These are phyloP conservation scores for Pythium utonaiense DNA, from an alignment of 352 stramenopile genomes.

Conservation along the genomic window DNA sequence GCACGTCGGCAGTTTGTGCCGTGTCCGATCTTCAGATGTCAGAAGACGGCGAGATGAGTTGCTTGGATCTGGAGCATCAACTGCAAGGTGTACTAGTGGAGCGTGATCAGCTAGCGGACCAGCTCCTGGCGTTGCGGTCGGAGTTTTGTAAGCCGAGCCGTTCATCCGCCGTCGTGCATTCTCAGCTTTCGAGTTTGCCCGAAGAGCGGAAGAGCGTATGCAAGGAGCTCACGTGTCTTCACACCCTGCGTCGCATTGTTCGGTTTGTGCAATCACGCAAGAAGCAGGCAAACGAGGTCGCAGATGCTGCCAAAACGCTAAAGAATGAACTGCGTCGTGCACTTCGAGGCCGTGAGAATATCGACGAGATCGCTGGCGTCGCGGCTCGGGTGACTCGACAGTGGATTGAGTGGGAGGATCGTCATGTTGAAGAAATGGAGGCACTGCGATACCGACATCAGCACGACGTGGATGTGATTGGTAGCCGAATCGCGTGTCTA, in stretches of 20 bases:
- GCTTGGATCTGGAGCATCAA: slow-evolving; percentile 17
- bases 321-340: slow-evolving; percentile 6
- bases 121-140: slow-evolving; percentile 5
- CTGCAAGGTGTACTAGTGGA: not conserved
- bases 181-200: not conserved
- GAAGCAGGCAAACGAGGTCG: not conserved
- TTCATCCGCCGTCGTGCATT: not conserved
- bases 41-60: not conserved
- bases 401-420: slow-evolving; percentile 18
- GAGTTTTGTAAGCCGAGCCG: not conserved
- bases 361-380: not conserved
- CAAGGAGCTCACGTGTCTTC: slow-evolving; percentile 1
- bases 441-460: not conserved
- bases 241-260: slow-evolving; percentile 1
- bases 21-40: not conserved
- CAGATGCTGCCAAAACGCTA: not conserved
- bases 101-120: slow-evolving; percentile 4
- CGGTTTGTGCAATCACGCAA: not conserved
- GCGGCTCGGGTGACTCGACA: not conserved
- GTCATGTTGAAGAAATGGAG: slow-evolving; percentile 5
- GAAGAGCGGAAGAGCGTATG: not conserved
- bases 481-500: not conserved
- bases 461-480: not conserved
- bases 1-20: not conserved
- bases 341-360: not conserved